These are phyloP conservation scores for Suillus clintonianus DNA, from an alignment of 768 basidiomycete genomes.

Conservation along the genomic window DNA sequence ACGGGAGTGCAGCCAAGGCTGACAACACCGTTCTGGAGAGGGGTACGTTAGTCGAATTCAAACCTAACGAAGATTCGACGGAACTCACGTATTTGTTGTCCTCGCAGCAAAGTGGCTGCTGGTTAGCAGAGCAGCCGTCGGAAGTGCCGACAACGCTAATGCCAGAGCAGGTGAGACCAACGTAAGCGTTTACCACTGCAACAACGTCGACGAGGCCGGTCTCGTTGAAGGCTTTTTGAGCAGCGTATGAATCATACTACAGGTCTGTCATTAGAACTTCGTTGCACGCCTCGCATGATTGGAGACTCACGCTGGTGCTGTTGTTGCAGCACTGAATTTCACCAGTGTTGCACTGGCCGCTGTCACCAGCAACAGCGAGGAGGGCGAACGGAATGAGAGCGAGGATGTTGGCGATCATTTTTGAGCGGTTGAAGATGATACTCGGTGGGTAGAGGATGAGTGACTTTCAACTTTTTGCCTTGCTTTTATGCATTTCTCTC, in stretches of 20 bases:
- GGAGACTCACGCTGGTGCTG: background rate
- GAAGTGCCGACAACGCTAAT: background rate
- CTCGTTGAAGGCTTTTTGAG: background rate
- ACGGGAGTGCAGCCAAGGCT: background rate
- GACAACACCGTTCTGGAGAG: constrained; percentile 1
- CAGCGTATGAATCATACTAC: background rate
- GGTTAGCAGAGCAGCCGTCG: background rate
- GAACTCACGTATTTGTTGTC: constrained; percentile 4
- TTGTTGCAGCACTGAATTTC: constrained; percentile 1
- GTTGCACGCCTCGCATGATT: background rate
- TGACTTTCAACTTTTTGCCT: background rate
- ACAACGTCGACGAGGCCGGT: background rate
- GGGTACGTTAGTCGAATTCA: background rate
- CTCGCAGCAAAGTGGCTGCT: constrained; percentile 3
- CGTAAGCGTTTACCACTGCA: background rate
- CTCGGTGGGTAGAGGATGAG: background rate
- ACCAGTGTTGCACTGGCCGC: constrained; percentile 2
- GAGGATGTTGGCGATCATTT: background rate
- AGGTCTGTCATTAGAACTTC: background rate
- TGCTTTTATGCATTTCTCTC: background rate
- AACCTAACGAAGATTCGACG: too few species aligned
- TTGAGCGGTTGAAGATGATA: background rate
- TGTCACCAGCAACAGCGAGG: background rate
- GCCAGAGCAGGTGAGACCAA: background rate
- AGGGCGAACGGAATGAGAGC: background rate